These are phyloP conservation scores for Xylaria sp. DNA, from an alignment of 2,329 filamentous ascomycete species.

Conservation along the genomic window DNA sequence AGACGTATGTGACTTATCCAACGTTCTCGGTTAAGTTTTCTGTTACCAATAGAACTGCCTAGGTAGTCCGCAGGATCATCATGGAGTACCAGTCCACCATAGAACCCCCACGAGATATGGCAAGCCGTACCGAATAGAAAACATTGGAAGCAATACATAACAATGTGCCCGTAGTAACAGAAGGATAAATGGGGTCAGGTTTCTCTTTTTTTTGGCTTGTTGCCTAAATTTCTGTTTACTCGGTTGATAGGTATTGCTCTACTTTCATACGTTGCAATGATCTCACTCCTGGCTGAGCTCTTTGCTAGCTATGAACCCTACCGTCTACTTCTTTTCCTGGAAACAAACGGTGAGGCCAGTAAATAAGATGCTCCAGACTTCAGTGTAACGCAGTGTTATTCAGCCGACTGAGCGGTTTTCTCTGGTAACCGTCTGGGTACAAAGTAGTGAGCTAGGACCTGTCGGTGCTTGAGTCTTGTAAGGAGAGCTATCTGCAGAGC, in stretches of 20 bases:
- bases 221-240: constrained; percentile 14
- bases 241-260: constrained; percentile 21
- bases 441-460: constrained; percentile 21
- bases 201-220: neutral
- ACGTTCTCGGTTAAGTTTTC: too few relatives aligned
- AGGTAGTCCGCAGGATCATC: too few relatives aligned
- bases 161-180: constrained; percentile 22
- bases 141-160: constrained; percentile 24
- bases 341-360: neutral
- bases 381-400: constrained; percentile 31
- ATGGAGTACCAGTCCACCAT: constrained; percentile 26
- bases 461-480: constrained; percentile 25
- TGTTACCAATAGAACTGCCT: too few relatives aligned
- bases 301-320: constrained; percentile 10
- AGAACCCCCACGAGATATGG: constrained; percentile 5
- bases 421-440: constrained; percentile 23
- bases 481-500: constrained; percentile 29
- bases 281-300: constrained; percentile 7
- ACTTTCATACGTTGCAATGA: constrained; percentile 11
- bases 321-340: neutral
- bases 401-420: constrained; percentile 31
- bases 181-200: constrained; percentile 12
- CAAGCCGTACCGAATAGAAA: constrained; percentile 21
- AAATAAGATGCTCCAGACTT: constrained; percentile 16
- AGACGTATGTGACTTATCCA: too few relatives aligned